Conservation (phyloP, 2,329 filamentous ascomycete species). For the Colletotrichum sp. region DNA sequence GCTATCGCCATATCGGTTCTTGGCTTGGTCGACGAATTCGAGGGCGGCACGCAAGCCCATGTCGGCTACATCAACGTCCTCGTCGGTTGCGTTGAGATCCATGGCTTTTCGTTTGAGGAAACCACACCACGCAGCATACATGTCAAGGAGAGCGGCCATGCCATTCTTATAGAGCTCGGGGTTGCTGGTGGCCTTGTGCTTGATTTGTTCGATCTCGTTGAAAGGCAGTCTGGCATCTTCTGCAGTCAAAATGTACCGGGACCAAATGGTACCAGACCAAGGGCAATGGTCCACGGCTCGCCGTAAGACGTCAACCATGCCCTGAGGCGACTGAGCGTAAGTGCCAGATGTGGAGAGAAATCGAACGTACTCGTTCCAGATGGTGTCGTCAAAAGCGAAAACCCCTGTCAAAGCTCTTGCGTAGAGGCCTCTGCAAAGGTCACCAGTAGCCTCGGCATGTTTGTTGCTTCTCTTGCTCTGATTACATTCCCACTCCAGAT, state of each 20-base stretch:
- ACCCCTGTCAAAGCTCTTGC: constrained; percentile 74
- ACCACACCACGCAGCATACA: constrained; percentile 93
- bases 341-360: constrained; percentile 64
- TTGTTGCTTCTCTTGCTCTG: constrained; percentile 62
- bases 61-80: constrained; percentile 88
- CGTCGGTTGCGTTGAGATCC: constrained; percentile 73
- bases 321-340: constrained; percentile 41
- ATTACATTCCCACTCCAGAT: constrained; percentile 84
- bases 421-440: constrained; percentile 71
- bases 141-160: constrained; percentile 86
- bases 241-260: constrained; percentile 82
- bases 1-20: constrained; percentile 72
- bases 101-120: constrained; percentile 89
- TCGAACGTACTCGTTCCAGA: constrained; percentile 86
- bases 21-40: constrained; percentile 83
- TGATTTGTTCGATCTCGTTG: constrained; percentile 83
- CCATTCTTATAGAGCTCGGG: constrained; percentile 84
- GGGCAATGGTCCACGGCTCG: constrained; percentile 90
- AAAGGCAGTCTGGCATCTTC: constrained; percentile 81
- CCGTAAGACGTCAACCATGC: constrained; percentile 74
- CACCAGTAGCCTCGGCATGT: constrained; percentile 46
- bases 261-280: constrained; percentile 92
- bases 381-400: constrained; percentile 74
- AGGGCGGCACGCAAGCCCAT: constrained; percentile 86
- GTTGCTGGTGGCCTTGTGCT: constrained; percentile 88